Percentiles rank a stretch among this genome's conserved stretches.
Conservation (phyloP, 768 basidiomycete genomes). For the Boletellus ananas region DNA sequence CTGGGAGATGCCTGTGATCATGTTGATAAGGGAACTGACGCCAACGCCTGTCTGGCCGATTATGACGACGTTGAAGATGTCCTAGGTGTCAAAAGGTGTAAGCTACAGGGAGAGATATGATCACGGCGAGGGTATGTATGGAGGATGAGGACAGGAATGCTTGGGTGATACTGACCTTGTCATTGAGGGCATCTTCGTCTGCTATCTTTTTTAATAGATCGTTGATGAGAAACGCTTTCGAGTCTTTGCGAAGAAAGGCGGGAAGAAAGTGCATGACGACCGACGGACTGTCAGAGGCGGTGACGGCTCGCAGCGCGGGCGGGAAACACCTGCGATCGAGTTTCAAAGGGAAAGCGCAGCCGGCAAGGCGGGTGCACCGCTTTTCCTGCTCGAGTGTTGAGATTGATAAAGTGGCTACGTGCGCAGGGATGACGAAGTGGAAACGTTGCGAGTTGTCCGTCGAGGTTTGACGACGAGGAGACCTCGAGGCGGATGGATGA, state of each 20-base stretch:
- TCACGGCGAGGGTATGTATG: not conserved
- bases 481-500: slow-evolving; percentile 15
- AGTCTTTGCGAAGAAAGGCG: slow-evolving; percentile 26
- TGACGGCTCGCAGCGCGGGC: too few species aligned
- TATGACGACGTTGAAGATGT: slow-evolving; percentile 29
- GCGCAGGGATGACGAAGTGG: slow-evolving; percentile 1
- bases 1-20: slow-evolving; percentile 24
- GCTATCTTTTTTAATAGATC: slow-evolving; percentile 23
- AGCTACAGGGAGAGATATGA: not conserved
- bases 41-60: slow-evolving; percentile 33
- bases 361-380: slow-evolving; percentile 10
- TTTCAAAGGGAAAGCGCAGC: slow-evolving; percentile 9
- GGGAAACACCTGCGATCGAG: slow-evolving; percentile 3
- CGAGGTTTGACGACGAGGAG: slow-evolving; percentile 7
- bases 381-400: not conserved
- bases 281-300: not conserved
- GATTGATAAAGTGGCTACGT: slow-evolving; percentile 2
- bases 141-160: not conserved
- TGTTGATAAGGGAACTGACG: slow-evolving; percentile 41
- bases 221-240: slow-evolving; percentile 20
- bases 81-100: slow-evolving; percentile 8
- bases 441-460: slow-evolving; percentile 15
- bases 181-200: slow-evolving; percentile 18
- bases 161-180: slow-evolving; percentile 18
- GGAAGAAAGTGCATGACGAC: slow-evolving; percentile 26